Conservation (phyloP, 768 basidiomycete genomes). For the Tulasnella sp. region DNA sequence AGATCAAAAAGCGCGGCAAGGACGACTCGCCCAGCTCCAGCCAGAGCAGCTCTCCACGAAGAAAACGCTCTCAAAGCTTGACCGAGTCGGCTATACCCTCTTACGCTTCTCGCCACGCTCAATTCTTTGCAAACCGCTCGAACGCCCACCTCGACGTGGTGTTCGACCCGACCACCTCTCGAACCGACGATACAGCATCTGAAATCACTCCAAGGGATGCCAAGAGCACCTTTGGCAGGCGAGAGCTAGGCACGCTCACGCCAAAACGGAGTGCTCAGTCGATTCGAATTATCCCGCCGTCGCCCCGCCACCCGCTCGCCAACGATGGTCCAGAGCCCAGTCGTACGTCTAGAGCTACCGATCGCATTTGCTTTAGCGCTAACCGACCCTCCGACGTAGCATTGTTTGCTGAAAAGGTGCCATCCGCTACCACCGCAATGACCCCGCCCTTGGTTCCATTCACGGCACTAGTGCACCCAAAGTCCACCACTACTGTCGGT, state of each 20-base stretch:
- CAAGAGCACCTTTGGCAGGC: background rate
- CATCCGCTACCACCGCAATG: background rate
- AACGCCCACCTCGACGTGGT: background rate
- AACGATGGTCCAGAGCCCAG: background rate
- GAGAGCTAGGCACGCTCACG: background rate
- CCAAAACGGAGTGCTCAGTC: background rate
- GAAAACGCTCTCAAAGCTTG: background rate
- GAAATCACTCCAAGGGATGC: background rate
- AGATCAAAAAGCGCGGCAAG: conserved; percentile 10
- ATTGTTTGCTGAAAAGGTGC: background rate
- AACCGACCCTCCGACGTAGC: background rate
- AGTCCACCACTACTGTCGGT: background rate
- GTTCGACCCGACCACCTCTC: background rate
- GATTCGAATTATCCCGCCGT: background rate
- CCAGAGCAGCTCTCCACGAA: background rate
- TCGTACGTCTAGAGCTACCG: background rate
- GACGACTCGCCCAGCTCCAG: background rate
- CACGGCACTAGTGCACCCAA: background rate
- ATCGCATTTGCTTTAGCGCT: background rate
- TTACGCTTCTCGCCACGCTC: background rate
- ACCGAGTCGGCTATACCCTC: background rate
- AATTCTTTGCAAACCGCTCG: background rate
- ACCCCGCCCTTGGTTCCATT: background rate
- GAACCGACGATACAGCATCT: background rate
- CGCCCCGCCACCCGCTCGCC: background rate